Evolutionary conservation across 495 filamentous ascomycete species (phyloP).

Genomic region (Talaromyces adpressus): DNA sequence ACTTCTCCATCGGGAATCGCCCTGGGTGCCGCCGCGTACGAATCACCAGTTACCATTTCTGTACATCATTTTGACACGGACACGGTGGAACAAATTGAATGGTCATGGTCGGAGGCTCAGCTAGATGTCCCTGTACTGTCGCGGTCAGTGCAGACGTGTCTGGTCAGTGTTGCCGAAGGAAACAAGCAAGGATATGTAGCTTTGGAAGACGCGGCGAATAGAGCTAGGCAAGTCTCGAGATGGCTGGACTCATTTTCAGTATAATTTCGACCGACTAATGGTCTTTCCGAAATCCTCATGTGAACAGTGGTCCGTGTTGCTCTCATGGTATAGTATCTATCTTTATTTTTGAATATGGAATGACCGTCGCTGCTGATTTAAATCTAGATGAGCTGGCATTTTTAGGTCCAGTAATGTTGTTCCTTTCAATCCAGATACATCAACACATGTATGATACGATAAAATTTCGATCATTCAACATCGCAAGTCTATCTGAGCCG

Average conservation of each 20-base stretch:
- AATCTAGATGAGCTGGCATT: not conserved
- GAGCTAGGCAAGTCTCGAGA: slow-evolving; percentile 3
- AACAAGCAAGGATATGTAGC: slow-evolving; percentile 5
- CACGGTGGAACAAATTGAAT: slow-evolving; percentile 1
- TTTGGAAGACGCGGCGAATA: slow-evolving; percentile 4
- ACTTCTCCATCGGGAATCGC: slow-evolving; percentile 6
- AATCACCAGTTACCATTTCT: slow-evolving; percentile 4
- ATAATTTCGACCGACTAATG: not conserved
- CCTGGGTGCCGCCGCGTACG: not conserved
- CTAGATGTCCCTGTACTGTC: slow-evolving; percentile 1
- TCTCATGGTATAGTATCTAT: not conserved
- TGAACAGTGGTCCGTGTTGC: not conserved
- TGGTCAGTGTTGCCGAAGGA: slow-evolving; percentile 3
- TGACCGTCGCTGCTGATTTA: not conserved
- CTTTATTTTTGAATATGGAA: not conserved
- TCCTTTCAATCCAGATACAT: not conserved
- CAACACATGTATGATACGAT: not conserved
- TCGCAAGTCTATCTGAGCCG: not conserved
- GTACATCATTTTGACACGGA: slow-evolving; percentile 2
- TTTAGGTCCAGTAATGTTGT: not conserved
- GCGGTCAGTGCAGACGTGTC: slow-evolving; percentile 4
- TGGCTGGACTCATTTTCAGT: slow-evolving; percentile 7
- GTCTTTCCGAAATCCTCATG: not conserved
- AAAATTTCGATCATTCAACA: not conserved
- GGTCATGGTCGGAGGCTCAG: slow-evolving; percentile 8